Conservation (phyloP, 2,329 filamentous ascomycete genomes). For the Pseudopithomyces maydicus region DNA sequence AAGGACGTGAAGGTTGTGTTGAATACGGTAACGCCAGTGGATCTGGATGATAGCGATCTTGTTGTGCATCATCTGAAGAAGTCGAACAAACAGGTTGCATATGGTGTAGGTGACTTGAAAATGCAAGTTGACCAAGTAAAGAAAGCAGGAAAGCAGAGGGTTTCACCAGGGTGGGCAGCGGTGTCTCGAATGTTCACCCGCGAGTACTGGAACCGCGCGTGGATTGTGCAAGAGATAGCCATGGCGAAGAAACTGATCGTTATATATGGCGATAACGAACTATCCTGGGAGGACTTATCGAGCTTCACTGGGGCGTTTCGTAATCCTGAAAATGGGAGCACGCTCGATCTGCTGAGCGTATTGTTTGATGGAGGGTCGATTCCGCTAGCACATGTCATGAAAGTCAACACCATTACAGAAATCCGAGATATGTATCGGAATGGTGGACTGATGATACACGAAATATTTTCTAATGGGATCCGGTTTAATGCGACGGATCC, state of each 20-base stretch:
- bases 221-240: conserved; percentile 1
- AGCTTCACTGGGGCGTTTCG: not conserved
- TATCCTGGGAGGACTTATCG: not conserved
- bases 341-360: not conserved
- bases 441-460: not conserved
- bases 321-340: not conserved
- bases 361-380: not conserved
- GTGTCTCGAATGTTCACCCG: not conserved
- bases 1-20: not conserved
- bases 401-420: not conserved
- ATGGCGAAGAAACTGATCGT: not conserved
- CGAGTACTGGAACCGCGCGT: conserved; percentile 1
- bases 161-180: not conserved
- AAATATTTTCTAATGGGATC: not conserved
- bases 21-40: not conserved
- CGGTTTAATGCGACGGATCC: not conserved
- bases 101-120: not conserved
- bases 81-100: not conserved
- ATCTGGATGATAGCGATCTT: not conserved
- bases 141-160: not conserved
- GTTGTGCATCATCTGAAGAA: not conserved
- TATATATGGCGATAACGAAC: not conserved
- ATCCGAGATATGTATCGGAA: not conserved
- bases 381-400: not conserved
- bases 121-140: not conserved